Base-by-base conservation (phyloP, 2,329 filamentous ascomycete species). In the Xylaria sp. region DNA sequence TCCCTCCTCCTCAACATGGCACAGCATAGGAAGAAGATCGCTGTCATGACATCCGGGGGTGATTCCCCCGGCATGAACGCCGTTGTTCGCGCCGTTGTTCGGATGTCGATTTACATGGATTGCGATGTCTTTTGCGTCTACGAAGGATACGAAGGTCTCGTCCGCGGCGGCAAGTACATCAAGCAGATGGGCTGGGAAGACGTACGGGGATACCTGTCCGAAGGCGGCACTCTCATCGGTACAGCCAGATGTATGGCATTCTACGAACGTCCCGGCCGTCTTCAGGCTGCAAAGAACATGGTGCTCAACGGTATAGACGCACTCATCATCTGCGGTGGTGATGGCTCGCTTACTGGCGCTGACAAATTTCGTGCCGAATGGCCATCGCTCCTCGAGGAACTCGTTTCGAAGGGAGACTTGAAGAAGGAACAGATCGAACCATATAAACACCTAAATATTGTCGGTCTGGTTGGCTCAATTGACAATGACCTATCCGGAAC, bases 401-500 rank as follows among this genome's bases (percentile, higher is more conserved):
- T 99, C 70, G 92, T 98, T 42, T 79, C 88, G 59, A 92, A 82
- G 2, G 90, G 90, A 62, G 87, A 95, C 77, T 85, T 98, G 75
- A 91, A 88, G 6, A 77, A 84, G 51, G 87, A 91, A 65, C 91
- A 97, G 78, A 83, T 93, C 68, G 85, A 89, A 54, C 92, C 92
- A 1, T 97, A 93, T 85, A 87, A 88, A 77, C 90, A 97, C 74
- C 88, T 99, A 78, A 99, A 98, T 82, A 97, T 99, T 74, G 95
- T 98, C 63, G 96, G 96, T 57, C 85, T 98, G 60, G 96, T 99
- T 32, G 96, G 96, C 66, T 97, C 94, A 63, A 99, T 99, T 78
- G 96, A 99, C 86, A 99, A 99, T 79, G 96, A 99, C 79, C 92
- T 99, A 82, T 97, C 94, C 59, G 93, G 93, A 72, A 99, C 96